Evolutionary conservation across 2,329 filamentous ascomycete species (phyloP), one percentile per base, ranked within the genome.

Genomic region (Colletotrichum sp.): DNA sequence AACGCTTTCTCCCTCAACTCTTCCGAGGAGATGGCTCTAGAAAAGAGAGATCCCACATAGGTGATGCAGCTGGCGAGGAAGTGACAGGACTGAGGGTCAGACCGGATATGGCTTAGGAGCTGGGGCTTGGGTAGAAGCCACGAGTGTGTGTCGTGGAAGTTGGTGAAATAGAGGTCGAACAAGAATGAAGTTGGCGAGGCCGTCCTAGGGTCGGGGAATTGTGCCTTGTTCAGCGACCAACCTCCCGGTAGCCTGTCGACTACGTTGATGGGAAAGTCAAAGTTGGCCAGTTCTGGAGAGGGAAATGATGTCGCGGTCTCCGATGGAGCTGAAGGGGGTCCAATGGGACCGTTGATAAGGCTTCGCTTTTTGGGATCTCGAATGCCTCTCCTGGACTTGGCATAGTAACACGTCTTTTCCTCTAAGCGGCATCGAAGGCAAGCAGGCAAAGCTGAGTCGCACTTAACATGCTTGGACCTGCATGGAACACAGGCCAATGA

Each of bases 401-500:
- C 83, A 79, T 89, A 89, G 73, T 83, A 84, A 71, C 88, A 90
- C 32, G 85, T 81, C 73, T 87, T 87, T 30, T 83, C 84, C 60
- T 85, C 83, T 24, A 82, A 60, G 81, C 83, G 48, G 84, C 87
- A 76, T 88, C 88, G 77, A 87, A 89, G 36, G 88, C 81, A 80
- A 85, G 85, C 34, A 83, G 84, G 72, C 79, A 83, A 66, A 83
- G 85, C 62, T 18, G 61, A 69, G 56, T 73, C 52, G 77, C 52
- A 79, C 78, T 71, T 78, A 61, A 73, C 91, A 66, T 91, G 89
- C 79, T 87, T 90, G 74, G 83, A 82, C 28, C 84, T 85, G 72
- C 88, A 90, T 78, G 91, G 90, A 82, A 88, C 81, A 62, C 84
- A 86, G 65, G 84, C 85, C 38, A 86, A 78, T 13, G 85, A 86